Evolutionary conservation across 371 early-diverging fungal genomes (phyloP).

Genomic region (Chytridium lagenaria): DNA sequence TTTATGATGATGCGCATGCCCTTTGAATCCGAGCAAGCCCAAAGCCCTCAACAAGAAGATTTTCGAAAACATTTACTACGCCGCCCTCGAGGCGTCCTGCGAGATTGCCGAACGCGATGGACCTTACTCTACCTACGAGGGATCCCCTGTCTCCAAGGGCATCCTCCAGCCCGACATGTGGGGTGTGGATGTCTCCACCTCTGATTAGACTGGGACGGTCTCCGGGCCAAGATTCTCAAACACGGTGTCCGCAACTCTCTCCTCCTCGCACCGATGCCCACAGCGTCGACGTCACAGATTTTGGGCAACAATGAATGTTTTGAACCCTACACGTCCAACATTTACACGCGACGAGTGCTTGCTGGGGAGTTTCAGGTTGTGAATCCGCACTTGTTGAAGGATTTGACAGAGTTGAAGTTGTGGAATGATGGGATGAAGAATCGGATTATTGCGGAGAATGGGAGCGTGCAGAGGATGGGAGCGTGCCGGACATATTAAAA

Average conservation of each 20-base stretch:
- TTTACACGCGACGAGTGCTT: constrained; percentile 97
- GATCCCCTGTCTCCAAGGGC: constrained; percentile 93
- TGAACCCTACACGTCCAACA: constrained; percentile 98
- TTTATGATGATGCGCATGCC: constrained; percentile 96
- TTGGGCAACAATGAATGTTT: constrained; percentile 99
- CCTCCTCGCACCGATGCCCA: constrained; percentile 99
- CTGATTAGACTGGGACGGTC: constrained; percentile 88
- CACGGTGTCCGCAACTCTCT: constrained; percentile 98
- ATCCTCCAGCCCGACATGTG: constrained; percentile 97
- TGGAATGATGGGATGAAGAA: constrained; percentile 98
- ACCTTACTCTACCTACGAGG: constrained; percentile 88
- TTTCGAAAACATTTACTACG: constrained; percentile 98
- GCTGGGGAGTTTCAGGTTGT: constrained; percentile 99
- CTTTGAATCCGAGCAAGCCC: constrained; percentile 96
- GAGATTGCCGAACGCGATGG: constrained; percentile 90
- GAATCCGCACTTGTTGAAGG: constrained; percentile 95
- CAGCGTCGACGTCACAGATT: constrained; percentile 99
- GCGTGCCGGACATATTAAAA: constrained; percentile 91
- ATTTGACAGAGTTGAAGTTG: constrained; percentile 89
- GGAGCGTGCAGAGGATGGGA: constrained; percentile 88
- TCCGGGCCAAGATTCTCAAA: constrained; percentile 84
- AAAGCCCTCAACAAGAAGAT: constrained; percentile 87
- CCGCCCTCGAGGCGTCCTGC: constrained; percentile 94
- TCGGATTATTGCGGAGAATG: constrained; percentile 95
- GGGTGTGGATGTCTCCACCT: constrained; percentile 76